Conservation (phyloP, 441 rosid genomes). For the Jatropha podagrica region DNA sequence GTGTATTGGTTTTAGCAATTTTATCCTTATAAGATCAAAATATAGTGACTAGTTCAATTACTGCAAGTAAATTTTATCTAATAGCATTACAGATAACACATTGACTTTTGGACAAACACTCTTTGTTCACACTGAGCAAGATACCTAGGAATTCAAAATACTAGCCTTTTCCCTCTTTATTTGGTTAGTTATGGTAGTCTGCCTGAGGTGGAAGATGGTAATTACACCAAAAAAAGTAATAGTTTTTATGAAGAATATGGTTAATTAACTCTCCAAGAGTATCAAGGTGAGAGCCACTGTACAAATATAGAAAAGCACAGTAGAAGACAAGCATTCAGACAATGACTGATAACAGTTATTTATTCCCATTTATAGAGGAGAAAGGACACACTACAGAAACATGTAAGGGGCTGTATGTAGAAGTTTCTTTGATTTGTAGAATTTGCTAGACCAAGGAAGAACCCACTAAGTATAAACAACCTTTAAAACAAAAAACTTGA, state of each 20-base stretch:
- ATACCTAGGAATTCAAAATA: background rate
- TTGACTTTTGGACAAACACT: background rate
- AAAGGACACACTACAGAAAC: background rate
- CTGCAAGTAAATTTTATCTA: too few relatives aligned
- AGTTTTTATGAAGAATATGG: background rate
- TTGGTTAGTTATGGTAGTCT: background rate
- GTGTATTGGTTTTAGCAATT: background rate
- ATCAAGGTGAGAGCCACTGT: background rate
- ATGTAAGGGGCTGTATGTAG: background rate
- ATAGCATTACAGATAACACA: background rate
- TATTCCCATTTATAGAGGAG: background rate
- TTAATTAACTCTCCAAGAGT: background rate
- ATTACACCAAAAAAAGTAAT: background rate
- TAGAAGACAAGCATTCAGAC: background rate
- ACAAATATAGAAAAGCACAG: background rate
- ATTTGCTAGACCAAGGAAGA: background rate
- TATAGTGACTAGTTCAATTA: background rate
- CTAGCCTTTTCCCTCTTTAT: background rate
- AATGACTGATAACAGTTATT: background rate
- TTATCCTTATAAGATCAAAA: background rate
- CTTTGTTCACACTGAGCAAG: background rate
- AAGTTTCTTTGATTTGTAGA: background rate
- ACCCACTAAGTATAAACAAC: background rate
- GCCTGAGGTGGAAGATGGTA: background rate
- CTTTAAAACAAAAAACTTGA: background rate